Evolutionary conservation across 371 early-diverging fungal species (phyloP), one percentile per base, ranked within the genome.

Genomic region (Chytridium lagenaria): DNA sequence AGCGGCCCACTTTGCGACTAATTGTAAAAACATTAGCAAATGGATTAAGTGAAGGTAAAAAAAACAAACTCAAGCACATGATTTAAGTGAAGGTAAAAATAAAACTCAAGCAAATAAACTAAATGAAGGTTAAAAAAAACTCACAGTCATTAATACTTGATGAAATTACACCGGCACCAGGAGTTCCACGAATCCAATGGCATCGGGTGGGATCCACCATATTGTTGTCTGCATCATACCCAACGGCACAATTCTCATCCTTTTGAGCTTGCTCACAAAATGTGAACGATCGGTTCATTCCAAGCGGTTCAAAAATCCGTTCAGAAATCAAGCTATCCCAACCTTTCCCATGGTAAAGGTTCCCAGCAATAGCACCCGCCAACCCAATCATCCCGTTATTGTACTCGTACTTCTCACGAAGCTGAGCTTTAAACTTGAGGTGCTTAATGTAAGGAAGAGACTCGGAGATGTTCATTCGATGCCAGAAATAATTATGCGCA

Each of bases 381-480:
- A 73, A 15, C 23, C 16, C 59, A 38, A 40, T 57, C 55, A 59
- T 59, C 38, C 51, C 12, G 50, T 73, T 73, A 31, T n/a, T 59
- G 50, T 73, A 73, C 19, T 68, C 38, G 33, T 26, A 73, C 31
- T 73, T 59, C n/a, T 39, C 61, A 10, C 73, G 73, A 39, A 73
- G 66, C 5, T 39, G 44, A 7, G 51, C 68, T 12, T n/a, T 51
- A 7, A 61, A 61, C 51, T 68, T 15, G 12, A 73, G 59, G 38
- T 68, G 49, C 68, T 67, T 23, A 15, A 73, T 7, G n/a, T 37
- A 7, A n/a, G 0, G 22, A 12, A 30, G 55, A 30, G 12, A 59
- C 23, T n/a, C 59, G 57, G 1, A 59, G 31, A 10, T 26, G 22
- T 22, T 57, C 23, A 2, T 15, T 23, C 1, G 31, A 12, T 19